Evolutionary conservation across 306 rosid species (phyloP).

Genomic region (Prunus fruticosa): DNA sequence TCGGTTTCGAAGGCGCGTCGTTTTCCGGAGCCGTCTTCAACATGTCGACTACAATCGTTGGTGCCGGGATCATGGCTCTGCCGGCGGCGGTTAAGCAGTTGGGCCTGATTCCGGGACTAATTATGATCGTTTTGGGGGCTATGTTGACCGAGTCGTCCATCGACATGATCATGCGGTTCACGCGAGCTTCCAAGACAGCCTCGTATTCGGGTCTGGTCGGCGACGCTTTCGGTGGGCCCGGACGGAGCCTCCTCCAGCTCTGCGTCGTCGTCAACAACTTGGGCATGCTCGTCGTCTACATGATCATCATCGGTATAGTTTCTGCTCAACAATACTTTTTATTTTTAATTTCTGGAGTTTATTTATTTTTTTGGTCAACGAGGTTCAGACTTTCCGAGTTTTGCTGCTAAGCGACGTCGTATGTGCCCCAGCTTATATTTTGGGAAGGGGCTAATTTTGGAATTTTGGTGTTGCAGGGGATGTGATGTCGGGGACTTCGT

Average conservation of each 20-base stretch:
- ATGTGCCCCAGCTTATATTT: background rate
- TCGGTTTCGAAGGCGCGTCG: constrained; percentile 46
- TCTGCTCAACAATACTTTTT: background rate
- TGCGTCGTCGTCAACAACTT: constrained; percentile 56
- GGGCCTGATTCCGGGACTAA: constrained; percentile 52
- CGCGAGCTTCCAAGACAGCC: constrained; percentile 53
- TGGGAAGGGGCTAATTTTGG: background rate
- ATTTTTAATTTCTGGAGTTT: background rate
- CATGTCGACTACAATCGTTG: constrained; percentile 65
- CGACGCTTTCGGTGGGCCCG: constrained; percentile 52
- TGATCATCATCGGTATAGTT: constrained; percentile 61
- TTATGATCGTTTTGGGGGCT: constrained; percentile 45
- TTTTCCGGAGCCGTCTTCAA: constrained; percentile 64
- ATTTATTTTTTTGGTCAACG: background rate
- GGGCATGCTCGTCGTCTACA: constrained; percentile 81
- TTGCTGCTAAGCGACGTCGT: background rate
- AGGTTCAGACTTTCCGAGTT: background rate
- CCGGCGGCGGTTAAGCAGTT: constrained; percentile 59
- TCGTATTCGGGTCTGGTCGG: constrained; percentile 52
- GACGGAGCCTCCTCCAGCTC: constrained; percentile 45
- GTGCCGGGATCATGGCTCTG: constrained; percentile 80
- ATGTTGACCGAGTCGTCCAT: constrained; percentile 54
- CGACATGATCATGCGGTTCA: constrained; percentile 49
- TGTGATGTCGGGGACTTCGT: constrained; percentile 60
- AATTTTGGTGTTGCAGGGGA: constrained; percentile 39